Base-by-base conservation (phyloP, 805 yeast species). In the Isabelozyma pseudorhagii region DNA sequence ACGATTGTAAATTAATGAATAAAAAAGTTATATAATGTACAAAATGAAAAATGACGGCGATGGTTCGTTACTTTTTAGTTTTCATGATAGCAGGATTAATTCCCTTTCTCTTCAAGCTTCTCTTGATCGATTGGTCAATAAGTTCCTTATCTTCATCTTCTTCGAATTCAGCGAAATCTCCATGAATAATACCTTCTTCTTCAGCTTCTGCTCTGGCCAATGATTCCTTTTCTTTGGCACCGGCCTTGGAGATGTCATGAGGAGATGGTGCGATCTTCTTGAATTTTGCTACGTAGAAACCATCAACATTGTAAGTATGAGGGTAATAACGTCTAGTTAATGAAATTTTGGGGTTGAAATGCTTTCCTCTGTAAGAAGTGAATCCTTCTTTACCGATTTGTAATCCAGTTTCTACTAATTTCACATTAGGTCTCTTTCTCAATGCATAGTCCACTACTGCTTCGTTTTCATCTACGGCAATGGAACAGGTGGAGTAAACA, bases 361-460 rank as follows among this genome's bases (percentile, higher is more conserved):
- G 88, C 71, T 92, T 93, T 45, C 99, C 99, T 67, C 98, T 81
- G 75, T 79, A 94, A 39, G 92, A 84, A 5, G 96, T 85, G 73
- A 93, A 94, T 6, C 98, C 99, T 60, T 89, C 96, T 64, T 90
- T 91, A 70, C 99, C 99, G 54, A 94, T 94, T 50, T 83, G 88
- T 57, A 94, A 79, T 11, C 93, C 96, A 25, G 97, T 81, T 11
- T 93, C 97, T 10, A 94, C 97, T 42, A 94, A 81, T 67, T 87
- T 89, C 42, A 94, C 97, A 63, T 94, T 94, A 36, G 98, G 97
- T 67, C 99, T 84, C 68, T 94, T 93, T 67, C 96, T 83, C 60
- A 94, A 79, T 21, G 97, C 98, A 63, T 94, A 94, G 71, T 93
- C 97, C n/a, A 94, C 97, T 50, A 94, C 99, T 18, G 97, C 87